Evolutionary conservation across 805 yeast species (phyloP).

Genomic region (Priceomyces haplophilus): DNA sequence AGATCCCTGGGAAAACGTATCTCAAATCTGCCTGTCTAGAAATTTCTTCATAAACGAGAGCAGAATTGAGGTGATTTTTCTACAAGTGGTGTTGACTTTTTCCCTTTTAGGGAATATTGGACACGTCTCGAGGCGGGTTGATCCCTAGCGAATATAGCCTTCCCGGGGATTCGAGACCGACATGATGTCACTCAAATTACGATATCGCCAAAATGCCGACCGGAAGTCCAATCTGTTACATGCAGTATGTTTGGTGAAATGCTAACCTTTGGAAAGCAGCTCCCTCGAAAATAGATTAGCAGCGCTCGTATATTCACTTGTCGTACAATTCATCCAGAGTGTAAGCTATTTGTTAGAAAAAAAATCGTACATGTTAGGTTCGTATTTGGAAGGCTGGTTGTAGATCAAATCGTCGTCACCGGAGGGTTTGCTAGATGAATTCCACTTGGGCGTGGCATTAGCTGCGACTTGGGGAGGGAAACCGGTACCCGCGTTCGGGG

Average conservation of each 20-base stretch:
- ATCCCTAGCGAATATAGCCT: too few species aligned
- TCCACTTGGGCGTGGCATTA: constrained; percentile 4
- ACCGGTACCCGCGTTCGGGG: neutral
- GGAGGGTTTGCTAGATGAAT: neutral
- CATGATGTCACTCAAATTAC: too few species aligned
- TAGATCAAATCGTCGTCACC: constrained; percentile 18
- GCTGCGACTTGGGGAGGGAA: constrained; percentile 3
- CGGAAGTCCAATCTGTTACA: too few species aligned
- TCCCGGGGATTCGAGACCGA: too few species aligned
- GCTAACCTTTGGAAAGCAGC: too few species aligned
- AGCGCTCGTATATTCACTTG: neutral
- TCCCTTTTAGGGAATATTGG: constrained; percentile 1
- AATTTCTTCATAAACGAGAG: neutral
- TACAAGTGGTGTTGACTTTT: constrained; percentile 1
- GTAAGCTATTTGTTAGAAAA: constrained; percentile 24
- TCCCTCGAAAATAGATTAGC: neutral
- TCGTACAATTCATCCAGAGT: neutral
- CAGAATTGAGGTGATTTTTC: neutral
- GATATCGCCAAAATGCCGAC: too few species aligned
- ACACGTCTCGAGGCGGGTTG: neutral
- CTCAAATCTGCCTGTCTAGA: neutral
- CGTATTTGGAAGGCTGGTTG: constrained; percentile 44
- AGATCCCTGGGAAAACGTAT: neutral
- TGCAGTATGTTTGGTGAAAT: too few species aligned
- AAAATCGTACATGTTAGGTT: constrained; percentile 45